Base-by-base conservation (phyloP, 192 early-diverging fungal species). In the Coemansia sp. region DNA sequence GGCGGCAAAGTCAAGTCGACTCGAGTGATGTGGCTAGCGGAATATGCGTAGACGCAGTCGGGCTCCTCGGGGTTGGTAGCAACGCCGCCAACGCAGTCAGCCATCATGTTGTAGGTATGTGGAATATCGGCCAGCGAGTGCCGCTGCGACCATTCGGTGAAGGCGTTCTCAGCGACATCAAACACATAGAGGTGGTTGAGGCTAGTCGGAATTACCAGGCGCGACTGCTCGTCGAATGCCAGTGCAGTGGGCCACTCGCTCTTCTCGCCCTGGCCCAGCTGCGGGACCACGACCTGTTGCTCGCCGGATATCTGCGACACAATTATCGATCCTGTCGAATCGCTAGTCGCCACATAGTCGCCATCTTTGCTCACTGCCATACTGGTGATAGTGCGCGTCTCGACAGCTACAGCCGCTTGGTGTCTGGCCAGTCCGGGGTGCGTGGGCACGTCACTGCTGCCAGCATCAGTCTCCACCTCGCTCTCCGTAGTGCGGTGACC, bases 81-180 rank as follows among this genome's bases (percentile, higher is more conserved):
- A 3, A 94, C 77, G 11, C 93, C 95, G 9, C 86, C 81, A 13
- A 94, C 87, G 59, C 87, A 86, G 74, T 94, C 92, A 64, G 84
- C 82, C 65, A 89, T 74, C 20, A 74, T 59, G 41, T 86, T 58
- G 67, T 93, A 89, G 44, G 86, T 78, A 27, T 58, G 65, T n/a
- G 94, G 93, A 29, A 95, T 84, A 45, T 62, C 34, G 4, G 71
- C 64, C 37, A 89, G 69, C 32, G 89, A 87, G 69, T 92, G 84
- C 64, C 86, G 78, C 50, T 84, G 75, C 15, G 93, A 95, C 97
- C 97, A 98, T 58, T 91, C 86, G 3, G 91, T 90, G 47, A 93
- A 80, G 20, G 79, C 81, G n/a, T 89, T 80, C 13, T 69, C 61
- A 38, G 87, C 82, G 16, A 89, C 85, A 63, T 98, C 91, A 73